Evolutionary conservation across 257 asterid genomes (phyloP).

Genomic region (Rhazya stricta): DNA sequence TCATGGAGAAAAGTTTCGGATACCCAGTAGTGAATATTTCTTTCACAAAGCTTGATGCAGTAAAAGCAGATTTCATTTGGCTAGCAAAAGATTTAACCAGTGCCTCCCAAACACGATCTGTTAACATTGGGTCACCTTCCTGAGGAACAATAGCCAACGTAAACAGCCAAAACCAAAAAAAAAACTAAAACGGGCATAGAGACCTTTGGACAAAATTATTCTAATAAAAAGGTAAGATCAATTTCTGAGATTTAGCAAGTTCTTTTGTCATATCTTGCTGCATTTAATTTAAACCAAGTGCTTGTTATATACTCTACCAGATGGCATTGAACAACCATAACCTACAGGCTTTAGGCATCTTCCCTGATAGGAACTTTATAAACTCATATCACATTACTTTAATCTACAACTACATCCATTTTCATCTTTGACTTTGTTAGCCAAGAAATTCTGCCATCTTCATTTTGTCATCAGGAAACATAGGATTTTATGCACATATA

Average conservation of each 20-base stretch:
- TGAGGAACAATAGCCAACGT: conserved; percentile 30
- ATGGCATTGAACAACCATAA: not conserved
- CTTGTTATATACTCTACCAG: not conserved
- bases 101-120: conserved; percentile 95
- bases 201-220: not conserved
- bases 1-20: conserved; percentile 79
- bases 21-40: conserved; percentile 87
- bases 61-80: conserved; percentile 93
- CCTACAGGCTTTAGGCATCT: not conserved
- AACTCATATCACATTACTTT: not conserved
- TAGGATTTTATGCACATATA: not conserved
- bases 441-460: not conserved
- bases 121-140: conserved; percentile 89
- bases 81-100: conserved; percentile 79
- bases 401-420: not conserved
- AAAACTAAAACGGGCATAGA: not conserved
- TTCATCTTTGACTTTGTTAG: not conserved
- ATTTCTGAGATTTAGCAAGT: not conserved
- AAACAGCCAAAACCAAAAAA: conserved; percentile 18
- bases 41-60: conserved; percentile 92
- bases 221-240: not conserved
- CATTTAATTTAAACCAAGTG: not conserved
- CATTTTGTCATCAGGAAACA: not conserved
- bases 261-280: conserved; percentile 4
- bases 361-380: not conserved